phyloP scores from a whole-genome alignment of 257 asterid genomes.

The Primulina tabacum region DNA sequence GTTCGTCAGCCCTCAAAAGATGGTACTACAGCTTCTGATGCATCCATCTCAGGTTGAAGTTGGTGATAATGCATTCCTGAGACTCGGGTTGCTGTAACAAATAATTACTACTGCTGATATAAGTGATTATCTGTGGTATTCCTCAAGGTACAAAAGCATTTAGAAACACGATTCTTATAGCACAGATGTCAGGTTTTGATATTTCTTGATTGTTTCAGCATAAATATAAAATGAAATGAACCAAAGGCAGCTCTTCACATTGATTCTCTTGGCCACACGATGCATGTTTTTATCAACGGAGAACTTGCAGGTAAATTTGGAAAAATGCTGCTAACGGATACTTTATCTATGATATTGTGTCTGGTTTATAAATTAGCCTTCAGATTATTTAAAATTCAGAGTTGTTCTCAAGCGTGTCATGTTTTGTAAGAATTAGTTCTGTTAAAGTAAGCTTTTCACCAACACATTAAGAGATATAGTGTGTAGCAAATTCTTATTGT shows the following conservation, averaged over 20 bases:
- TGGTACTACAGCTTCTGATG: conserved; percentile 35
- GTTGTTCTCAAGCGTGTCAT: too few species aligned
- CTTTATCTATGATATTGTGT: too few species aligned
- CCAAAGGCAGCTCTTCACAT: conserved; percentile 63
- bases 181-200: neutral
- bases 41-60: conserved; percentile 59
- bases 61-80: conserved; percentile 54
- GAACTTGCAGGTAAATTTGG: conserved; percentile 62
- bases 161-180: neutral
- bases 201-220: conserved; percentile 38
- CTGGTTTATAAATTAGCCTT: too few species aligned
- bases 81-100: conserved; percentile 63
- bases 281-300: conserved; percentile 64
- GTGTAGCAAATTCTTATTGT: too few species aligned
- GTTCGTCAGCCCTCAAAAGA: conserved; percentile 45
- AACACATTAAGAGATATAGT: too few species aligned
- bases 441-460: too few species aligned
- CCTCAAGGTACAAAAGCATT: conserved; percentile 49
- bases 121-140: conserved; percentile 87
- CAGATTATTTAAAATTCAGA: too few species aligned
- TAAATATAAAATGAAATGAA: conserved; percentile 53
- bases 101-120: conserved; percentile 79
- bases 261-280: conserved; percentile 71
- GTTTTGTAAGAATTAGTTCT: too few species aligned
- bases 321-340: neutral